Conservation (phyloP, 2,329 filamentous ascomycete species). For the Alternaria arbusti region DNA sequence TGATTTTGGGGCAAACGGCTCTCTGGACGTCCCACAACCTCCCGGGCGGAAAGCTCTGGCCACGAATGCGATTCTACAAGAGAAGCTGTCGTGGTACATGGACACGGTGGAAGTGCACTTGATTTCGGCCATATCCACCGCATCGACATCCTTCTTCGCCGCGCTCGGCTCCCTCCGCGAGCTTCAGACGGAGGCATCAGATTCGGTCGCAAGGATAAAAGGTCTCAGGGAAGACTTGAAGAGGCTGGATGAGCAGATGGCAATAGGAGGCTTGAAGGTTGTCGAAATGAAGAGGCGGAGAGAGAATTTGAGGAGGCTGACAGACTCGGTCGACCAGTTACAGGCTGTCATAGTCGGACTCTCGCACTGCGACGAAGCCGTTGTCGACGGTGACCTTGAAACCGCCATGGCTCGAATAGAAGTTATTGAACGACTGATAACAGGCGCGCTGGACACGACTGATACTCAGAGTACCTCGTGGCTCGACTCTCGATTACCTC, state of each 20-base stretch:
- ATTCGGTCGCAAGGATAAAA: constrained; percentile 88
- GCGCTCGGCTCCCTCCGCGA: constrained; percentile 90
- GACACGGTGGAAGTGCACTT: constrained; percentile 97
- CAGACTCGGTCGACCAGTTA: constrained; percentile 83
- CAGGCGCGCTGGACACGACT: constrained; percentile 66
- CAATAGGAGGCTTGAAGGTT: constrained; percentile 81
- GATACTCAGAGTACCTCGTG: constrained; percentile 39
- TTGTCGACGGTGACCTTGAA: constrained; percentile 84
- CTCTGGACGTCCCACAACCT: constrained; percentile 61
- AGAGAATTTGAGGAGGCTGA: constrained; percentile 83
- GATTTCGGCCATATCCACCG: constrained; percentile 93
- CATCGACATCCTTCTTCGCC: constrained; percentile 95
- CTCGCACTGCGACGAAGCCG: constrained; percentile 76
- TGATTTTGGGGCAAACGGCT: constrained; percentile 65
- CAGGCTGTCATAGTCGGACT: constrained; percentile 78
- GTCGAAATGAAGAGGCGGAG: constrained; percentile 80
- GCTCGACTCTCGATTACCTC: constrained; percentile 44
- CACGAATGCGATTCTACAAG: constrained; percentile 95
- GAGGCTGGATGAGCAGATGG: constrained; percentile 85
- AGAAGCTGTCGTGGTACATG: constrained; percentile 99
- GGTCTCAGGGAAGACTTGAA: constrained; percentile 78
- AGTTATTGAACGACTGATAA: constrained; percentile 77
- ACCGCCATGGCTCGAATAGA: constrained; percentile 80
- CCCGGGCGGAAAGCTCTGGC: constrained; percentile 80
- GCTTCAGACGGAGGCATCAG: constrained; percentile 87